phyloP scores from a whole-genome alignment of 1,284 basidiomycete genomes.

The Hemileia vastatrix region DNA sequence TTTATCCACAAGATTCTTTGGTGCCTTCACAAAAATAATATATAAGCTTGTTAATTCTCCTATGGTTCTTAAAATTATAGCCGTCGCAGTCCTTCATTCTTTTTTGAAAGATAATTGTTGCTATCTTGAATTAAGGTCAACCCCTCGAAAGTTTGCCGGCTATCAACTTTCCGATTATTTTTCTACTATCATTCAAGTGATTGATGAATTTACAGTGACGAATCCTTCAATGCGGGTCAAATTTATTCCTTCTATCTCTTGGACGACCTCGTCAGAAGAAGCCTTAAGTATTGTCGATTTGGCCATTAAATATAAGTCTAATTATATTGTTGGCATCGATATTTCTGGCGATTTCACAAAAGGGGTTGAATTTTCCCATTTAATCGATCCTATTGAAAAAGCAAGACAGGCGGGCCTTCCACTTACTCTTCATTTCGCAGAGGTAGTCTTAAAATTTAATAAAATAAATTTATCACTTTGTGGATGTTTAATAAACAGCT shows the following conservation, averaged over 20 bases:
- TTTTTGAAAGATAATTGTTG: slow-evolving; percentile 10
- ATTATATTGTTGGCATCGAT: slow-evolving; percentile 4
- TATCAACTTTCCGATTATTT: slow-evolving; percentile 1
- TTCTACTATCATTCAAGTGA: background rate
- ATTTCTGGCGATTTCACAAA: slow-evolving; percentile 3
- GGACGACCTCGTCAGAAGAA: too few relatives aligned
- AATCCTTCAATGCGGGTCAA: slow-evolving; percentile 11
- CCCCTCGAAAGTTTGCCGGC: background rate
- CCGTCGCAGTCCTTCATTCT: slow-evolving; percentile 1
- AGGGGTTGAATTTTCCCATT: background rate
- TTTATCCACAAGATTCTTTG: slow-evolving; percentile 15
- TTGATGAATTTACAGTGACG: background rate
- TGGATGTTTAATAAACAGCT: too few relatives aligned
- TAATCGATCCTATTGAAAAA: background rate
- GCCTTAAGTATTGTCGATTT: background rate
- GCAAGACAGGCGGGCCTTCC: slow-evolving; percentile 3
- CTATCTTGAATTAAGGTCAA: slow-evolving; percentile 16
- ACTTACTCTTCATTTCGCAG: slow-evolving; percentile 16
- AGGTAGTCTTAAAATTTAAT: background rate
- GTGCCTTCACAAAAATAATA: slow-evolving; percentile 1
- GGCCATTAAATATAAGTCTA: background rate
- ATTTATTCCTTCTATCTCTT: slow-evolving; percentile 10
- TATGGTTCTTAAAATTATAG: background rate
- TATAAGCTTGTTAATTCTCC: slow-evolving; percentile 13
- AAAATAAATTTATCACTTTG: background rate